Evolutionary conservation across 1,284 basidiomycete species (phyloP).

Genomic region (Austropuccinia psidii): DNA sequence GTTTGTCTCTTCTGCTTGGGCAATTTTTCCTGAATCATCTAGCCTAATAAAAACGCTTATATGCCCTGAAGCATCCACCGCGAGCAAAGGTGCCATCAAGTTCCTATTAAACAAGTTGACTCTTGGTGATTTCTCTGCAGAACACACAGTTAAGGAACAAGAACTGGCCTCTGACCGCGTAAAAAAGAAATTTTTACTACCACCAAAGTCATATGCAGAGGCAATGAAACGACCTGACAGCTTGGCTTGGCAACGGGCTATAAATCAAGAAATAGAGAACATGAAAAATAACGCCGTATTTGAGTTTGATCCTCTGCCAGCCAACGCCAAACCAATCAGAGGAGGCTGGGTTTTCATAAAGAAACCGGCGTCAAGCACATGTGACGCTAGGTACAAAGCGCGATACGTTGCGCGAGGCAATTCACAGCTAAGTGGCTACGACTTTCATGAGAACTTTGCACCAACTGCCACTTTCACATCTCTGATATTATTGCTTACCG

Average conservation of each 20-base stretch:
- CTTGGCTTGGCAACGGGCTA: background rate
- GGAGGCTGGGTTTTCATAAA: background rate
- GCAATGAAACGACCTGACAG: background rate
- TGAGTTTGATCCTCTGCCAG: background rate
- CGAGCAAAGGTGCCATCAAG: too few species aligned
- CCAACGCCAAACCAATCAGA: background rate
- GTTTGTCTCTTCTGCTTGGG: background rate
- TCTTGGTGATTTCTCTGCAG: background rate
- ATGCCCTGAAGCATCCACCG: too few species aligned
- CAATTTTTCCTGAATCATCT: too few species aligned
- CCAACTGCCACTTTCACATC: constrained; percentile 12
- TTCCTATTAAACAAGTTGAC: background rate
- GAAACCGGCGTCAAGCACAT: background rate
- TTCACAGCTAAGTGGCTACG: background rate
- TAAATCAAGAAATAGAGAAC: constrained; percentile 2
- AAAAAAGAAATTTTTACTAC: background rate
- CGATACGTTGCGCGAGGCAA: constrained; percentile 6
- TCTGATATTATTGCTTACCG: background rate
- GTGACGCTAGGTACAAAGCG: background rate
- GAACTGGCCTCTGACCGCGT: background rate
- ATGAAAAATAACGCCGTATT: background rate
- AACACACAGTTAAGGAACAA: background rate
- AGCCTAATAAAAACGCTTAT: too few species aligned
- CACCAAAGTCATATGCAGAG: background rate
- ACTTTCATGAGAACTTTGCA: constrained; percentile 13